Base-by-base conservation (phyloP, 371 early-diverging fungal genomes). In the Mucor ambiguus region DNA sequence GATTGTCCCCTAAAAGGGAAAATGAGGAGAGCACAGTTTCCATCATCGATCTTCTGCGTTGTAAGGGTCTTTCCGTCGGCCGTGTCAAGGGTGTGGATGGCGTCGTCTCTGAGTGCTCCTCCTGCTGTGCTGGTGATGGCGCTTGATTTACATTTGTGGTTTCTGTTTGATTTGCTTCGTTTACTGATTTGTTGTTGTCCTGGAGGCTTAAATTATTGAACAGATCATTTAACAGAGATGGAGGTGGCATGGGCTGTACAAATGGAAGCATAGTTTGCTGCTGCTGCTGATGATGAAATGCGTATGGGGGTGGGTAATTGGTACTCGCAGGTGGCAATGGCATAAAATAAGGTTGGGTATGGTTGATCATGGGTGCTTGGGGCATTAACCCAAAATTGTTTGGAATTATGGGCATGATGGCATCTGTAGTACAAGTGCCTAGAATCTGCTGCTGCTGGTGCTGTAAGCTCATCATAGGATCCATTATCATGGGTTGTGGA, bases 11-110 rank as follows among this genome's bases (percentile, higher is more conserved):
- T 38, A 65, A 65, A 28, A 65, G 48, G 41, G 60, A 38, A 60
- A 66, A 66, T 7, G 60, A 54, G 11, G 66, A 66, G 26, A 66
- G 54, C 0, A 66, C n/a, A 18, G 30, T 59, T 24, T 66, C 66
- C 20, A 66, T 55, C 22, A 66, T 20, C 4, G 66, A 66, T 66
- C 35, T 66, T 37, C 49, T 66, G 24, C 66, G 66, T 10, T 38
- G 66, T 16, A 62, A 22, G 22, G 33, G 62, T 24, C 11, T 37
- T 18, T 46, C 52, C 18, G 26, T 10, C 22, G 56, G 56, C 3
- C 20, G 20, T 8, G 18, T 9, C 12, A 30, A 12, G 29, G 52
- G 28, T 12, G 52, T 56, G 18, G 56, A 33, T 33, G 56, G 56
- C 20, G 30, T 14, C 2, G 33, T 32, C 11, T 30, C 20, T 16